Evolutionary conservation across 2,329 filamentous ascomycete species (phyloP), one percentile per base, ranked within the genome.

Genomic region (Coniosporium tulheliwenetii): DNA sequence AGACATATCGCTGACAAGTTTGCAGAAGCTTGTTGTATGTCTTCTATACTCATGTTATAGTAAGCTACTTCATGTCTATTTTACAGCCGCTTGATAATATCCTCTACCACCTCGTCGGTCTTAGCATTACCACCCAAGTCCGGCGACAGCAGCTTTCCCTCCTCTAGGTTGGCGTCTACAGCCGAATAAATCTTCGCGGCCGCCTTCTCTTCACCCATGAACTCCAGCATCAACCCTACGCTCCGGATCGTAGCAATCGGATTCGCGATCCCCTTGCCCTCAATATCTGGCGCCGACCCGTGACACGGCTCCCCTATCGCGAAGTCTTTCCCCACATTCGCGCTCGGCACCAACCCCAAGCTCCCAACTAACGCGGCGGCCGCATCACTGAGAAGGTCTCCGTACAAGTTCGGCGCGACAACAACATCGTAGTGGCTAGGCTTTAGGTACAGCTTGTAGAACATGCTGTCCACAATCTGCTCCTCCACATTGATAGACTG

Each of bases 391-490:
- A 98, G 72, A 50, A 98, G 91, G 63, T 98, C 91, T 50, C 91
- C 91, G 66, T 98, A 96, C 45, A 98, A 74, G 67, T 96, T 96
- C 40, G 89, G 91, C 8, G 89, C 91, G 37, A 98, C 91, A 52
- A 98, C 93, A 50, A 96, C 89, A 61, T 98, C 91, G 76, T 96
- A 98, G 56, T 81, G 81, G 55, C 81, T 74, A 36, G 91, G 91
- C 65, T 96, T 85, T 46, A 89, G 85, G 78, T 96, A 96, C 43
- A 98, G 81, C 71, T 96, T 96, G 77, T 96, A 96, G 43, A 96
- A 86, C 91, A 98, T 98, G 46, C 81, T 89, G 66, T 98, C 91
- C 47, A 98, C 89, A 52, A 98, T 98, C 69, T 98, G 91, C 71
- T 96, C 91, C 64, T 96, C 91, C 41, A 95, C 71, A 35, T 66